These are phyloP conservation scores for Madurella mycetomatis DNA, from an alignment of 2,329 filamentous ascomycete genomes.

Conservation along the genomic window DNA sequence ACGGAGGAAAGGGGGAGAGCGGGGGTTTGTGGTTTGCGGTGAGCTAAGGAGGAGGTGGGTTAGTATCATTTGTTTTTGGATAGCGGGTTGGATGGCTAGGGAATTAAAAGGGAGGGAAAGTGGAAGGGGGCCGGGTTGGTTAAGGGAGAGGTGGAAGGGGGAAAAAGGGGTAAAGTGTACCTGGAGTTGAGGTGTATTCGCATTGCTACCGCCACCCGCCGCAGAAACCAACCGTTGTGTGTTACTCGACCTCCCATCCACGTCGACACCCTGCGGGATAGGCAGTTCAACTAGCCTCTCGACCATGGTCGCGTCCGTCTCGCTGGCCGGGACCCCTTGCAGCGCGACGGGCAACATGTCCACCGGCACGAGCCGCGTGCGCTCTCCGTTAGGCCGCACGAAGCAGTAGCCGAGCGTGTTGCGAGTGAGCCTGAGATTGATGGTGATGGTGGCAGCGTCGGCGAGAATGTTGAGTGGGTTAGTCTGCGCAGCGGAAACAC, in stretches of 20 bases:
- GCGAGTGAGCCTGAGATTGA: background rate
- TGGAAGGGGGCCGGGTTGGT: too few relatives aligned
- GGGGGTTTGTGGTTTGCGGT: background rate
- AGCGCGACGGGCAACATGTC: constrained; percentile 45
- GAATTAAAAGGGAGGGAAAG: too few relatives aligned
- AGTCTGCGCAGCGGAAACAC: background rate
- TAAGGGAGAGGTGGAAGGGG: constrained; percentile 3
- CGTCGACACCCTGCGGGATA: constrained; percentile 34
- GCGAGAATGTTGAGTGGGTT: background rate
- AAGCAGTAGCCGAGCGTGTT: constrained; percentile 48
- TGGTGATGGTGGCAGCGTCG: constrained; percentile 31
- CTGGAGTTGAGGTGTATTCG: too few relatives aligned
- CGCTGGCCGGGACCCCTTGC: constrained; percentile 39
- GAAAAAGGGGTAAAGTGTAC: too few relatives aligned
- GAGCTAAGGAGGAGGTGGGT: background rate
- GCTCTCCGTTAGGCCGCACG: constrained; percentile 49
- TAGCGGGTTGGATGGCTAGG: too few relatives aligned
- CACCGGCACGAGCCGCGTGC: constrained; percentile 52
- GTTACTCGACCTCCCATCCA: constrained; percentile 37
- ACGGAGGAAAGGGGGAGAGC: background rate
- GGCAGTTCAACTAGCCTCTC: constrained; percentile 44
- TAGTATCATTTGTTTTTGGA: background rate
- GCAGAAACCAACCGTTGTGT: constrained; percentile 34
- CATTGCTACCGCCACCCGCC: constrained; percentile 25
- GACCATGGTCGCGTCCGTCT: constrained; percentile 34